A percentile compares a stretch with the other conserved stretches of the same genome.
Evolutionary conservation across 176 grass and related monocot genomes (phyloP).

Genomic region (Puccinellia tenuiflora): DNA sequence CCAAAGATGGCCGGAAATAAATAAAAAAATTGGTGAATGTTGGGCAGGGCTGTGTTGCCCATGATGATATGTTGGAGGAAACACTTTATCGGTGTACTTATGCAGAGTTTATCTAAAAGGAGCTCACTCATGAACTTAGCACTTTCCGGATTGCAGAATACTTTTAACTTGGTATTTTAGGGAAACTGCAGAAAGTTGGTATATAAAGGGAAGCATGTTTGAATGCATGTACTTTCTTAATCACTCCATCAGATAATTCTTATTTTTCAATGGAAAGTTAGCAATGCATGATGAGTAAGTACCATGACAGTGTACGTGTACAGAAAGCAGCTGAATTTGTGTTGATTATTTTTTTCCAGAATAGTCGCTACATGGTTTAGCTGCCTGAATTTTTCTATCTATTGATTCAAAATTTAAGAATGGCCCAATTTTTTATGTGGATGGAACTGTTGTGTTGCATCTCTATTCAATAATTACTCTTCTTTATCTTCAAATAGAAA

Average conservation of each 20-base stretch:
- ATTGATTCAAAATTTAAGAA: background rate
- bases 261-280: slow-evolving; percentile 5
- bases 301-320: background rate
- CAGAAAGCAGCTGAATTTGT: background rate
- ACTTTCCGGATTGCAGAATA: slow-evolving; percentile 24
- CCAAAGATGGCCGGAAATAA: background rate
- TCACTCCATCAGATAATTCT: slow-evolving; percentile 15
- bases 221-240: slow-evolving; percentile 31
- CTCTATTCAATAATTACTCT: background rate
- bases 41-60: slow-evolving; percentile 22
- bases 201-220: slow-evolving; percentile 34
- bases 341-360: background rate
- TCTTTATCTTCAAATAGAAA: background rate
- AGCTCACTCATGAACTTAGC: slow-evolving; percentile 15
- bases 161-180: slow-evolving; percentile 34
- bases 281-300: background rate
- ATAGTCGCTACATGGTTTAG: background rate
- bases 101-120: slow-evolving; percentile 32
- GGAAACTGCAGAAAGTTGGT: slow-evolving; percentile 22
- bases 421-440: background rate
- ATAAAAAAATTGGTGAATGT: background rate
- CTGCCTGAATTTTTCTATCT: background rate
- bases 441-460: background rate
- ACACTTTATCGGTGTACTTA: slow-evolving; percentile 31
- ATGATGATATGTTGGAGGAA: slow-evolving; percentile 35